Conservation (phyloP, 768 basidiomycete species). For the Tulasnella sp. region DNA sequence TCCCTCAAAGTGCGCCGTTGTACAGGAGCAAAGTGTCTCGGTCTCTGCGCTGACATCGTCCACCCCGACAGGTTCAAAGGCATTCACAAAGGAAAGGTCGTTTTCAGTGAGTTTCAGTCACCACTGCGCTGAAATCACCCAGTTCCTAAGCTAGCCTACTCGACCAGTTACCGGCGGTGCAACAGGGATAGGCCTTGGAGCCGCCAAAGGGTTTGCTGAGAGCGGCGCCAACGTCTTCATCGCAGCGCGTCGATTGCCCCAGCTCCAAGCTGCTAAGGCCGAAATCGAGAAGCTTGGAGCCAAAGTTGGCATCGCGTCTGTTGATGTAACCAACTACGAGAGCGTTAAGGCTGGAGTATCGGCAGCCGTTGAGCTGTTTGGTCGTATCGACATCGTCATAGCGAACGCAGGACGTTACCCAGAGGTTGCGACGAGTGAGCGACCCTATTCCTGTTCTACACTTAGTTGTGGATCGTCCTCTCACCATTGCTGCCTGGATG, state of each 20-base stretch:
- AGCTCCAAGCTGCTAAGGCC: conserved; percentile 24
- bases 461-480: not conserved
- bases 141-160: not conserved
- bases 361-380: conserved; percentile 26
- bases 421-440: not conserved
- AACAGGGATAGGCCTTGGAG: conserved; percentile 28
- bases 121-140: not conserved
- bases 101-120: conserved; percentile 21
- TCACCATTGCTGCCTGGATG: not conserved
- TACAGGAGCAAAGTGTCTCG: not conserved
- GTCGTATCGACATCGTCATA: conserved; percentile 29
- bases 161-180: conserved; percentile 26
- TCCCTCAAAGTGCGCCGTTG: conserved; percentile 23
- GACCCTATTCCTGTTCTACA: not conserved
- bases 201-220: conserved; percentile 27
- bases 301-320: conserved; percentile 10
- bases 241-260: conserved; percentile 24
- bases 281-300: conserved; percentile 26
- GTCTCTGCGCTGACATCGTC: not conserved
- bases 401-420: conserved; percentile 27
- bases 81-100: conserved; percentile 28
- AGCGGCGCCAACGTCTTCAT: conserved; percentile 29
- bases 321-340: conserved; percentile 27
- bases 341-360: conserved; percentile 27
- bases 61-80: not conserved